phyloP scores from a whole-genome alignment of 192 early-diverging fungal genomes.

The Bifiguratus adelaidae region DNA sequence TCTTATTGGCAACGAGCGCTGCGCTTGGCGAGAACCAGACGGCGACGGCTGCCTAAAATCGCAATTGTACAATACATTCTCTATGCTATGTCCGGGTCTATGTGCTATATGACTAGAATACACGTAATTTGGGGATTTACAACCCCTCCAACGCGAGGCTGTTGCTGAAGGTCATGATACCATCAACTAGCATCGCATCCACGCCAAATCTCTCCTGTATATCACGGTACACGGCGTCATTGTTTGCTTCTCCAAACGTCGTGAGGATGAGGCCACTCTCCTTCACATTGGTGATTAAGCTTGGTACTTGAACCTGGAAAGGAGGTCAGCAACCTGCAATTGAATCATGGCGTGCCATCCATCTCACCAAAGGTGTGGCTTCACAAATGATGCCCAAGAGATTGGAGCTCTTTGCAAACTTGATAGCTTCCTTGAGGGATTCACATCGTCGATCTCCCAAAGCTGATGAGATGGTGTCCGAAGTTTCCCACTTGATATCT shows the following conservation, averaged over 20 bases:
- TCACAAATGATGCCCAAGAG: conserved; percentile 89
- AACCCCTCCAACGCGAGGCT: conserved; percentile 8
- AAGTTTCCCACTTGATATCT: conserved; percentile 1
- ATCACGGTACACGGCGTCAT: conserved; percentile 40
- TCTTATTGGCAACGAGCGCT: no score
- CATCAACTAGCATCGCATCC: conserved; percentile 77
- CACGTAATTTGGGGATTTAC: no score
- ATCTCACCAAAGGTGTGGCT: conserved; percentile 73
- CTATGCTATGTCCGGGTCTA: no score
- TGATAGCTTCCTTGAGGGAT: conserved; percentile 90
- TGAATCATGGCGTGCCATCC: neutral
- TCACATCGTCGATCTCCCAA: conserved; percentile 35
- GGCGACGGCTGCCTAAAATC: no score
- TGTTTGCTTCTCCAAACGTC: conserved; percentile 81
- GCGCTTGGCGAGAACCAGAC: no score
- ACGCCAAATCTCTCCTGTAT: conserved; percentile 78
- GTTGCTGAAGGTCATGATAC: conserved; percentile 40
- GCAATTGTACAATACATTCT: no score
- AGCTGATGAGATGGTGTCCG: neutral
- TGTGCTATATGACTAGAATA: no score
- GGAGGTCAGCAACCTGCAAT: neutral
- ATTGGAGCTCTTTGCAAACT: conserved; percentile 87
- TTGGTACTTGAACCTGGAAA: conserved; percentile 79
- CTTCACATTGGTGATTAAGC: conserved; percentile 86
- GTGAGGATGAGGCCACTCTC: conserved; percentile 84